phyloP scores from a whole-genome alignment of 331 rosid genomes.

The Quercus tomentella region DNA sequence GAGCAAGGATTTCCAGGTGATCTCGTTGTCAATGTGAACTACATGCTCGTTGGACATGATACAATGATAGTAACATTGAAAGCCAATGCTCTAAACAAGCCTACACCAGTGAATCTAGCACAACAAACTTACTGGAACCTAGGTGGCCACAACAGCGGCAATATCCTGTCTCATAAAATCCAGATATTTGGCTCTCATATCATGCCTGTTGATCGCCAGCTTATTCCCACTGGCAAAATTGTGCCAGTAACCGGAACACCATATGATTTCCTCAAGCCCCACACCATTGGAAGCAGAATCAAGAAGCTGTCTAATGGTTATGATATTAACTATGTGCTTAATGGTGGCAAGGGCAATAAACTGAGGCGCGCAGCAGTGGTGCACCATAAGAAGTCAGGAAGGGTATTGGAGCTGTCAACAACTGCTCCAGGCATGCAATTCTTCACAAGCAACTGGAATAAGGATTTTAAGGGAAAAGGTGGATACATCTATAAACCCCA shows the following conservation, averaged over 20 bases:
- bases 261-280: constrained; percentile 63
- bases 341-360: constrained; percentile 19
- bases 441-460: constrained; percentile 36
- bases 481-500: constrained; percentile 50
- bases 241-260: constrained; percentile 57
- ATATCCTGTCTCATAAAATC: constrained; percentile 44
- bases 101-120: constrained; percentile 72
- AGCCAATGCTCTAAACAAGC: constrained; percentile 72
- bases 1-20: constrained; percentile 94
- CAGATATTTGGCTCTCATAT: constrained; percentile 51
- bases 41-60: constrained; percentile 41
- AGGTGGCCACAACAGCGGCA: constrained; percentile 61
- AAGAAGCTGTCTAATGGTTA: constrained; percentile 45
- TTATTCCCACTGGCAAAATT: constrained; percentile 57
- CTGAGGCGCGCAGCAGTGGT: constrained; percentile 40
- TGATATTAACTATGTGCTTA: constrained; percentile 60
- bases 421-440: constrained; percentile 66
- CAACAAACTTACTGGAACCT: constrained; percentile 75
- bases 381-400: constrained; percentile 52
- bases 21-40: constrained; percentile 44
- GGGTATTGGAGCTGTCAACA: constrained; percentile 50
- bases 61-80: constrained; percentile 44
- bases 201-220: constrained; percentile 37
- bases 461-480: constrained; percentile 59
- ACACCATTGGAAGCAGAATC: constrained; percentile 46